Evolutionary conservation across 2,329 filamentous ascomycete species (phyloP), one percentile per base, ranked within the genome.

Genomic region (Trichoderma sp.): DNA sequence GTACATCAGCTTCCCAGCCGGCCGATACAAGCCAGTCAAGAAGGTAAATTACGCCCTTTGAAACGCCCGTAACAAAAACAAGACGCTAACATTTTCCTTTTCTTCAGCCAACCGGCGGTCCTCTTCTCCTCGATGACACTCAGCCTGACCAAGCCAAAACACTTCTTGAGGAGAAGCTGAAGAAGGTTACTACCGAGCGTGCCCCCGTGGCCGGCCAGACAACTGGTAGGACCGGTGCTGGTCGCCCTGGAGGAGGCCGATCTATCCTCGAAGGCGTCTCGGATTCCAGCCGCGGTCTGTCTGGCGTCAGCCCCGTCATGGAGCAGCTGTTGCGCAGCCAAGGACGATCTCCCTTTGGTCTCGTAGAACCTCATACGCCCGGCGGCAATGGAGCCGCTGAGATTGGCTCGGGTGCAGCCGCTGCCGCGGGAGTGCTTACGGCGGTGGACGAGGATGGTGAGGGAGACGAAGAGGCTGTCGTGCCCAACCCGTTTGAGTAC

Each of bases 1-100:
- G 83, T 97, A 94, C 79, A 92, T 99, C 76, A 97, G 89, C 79
- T 97, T 99, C 84, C 89, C 92, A 58, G 87, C 92, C 71, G 92
- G 92, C 54, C 90, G 96, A 73, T 99, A 97, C 81, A 92, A 92
- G 84, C 94, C 95, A 39, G 94, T 98, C 69, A 89, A 89, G 80
- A 86, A 97, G 88, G 92, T 94, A 82, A 78, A 84, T 79, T 15
- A 8, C 5, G 19, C 17, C 29, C 66, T 19, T n/a, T 17, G 13
- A 15, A 53, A 15, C 32, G 52, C 19, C 39, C 1, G 56, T 34
- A 29, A 25, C 19, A 17, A 37, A 12, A 35, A 32, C 6, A 59
- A 25, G 17, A 58, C 56, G 37, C 76, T 79, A 71, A 79, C 69
- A 19, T 57, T 15, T 25, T 34, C n/a, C n/a, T 25, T 25, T 29